Base-by-base conservation (phyloP, 148 eudicot genomes). In the Chenopodium formosanum region DNA sequence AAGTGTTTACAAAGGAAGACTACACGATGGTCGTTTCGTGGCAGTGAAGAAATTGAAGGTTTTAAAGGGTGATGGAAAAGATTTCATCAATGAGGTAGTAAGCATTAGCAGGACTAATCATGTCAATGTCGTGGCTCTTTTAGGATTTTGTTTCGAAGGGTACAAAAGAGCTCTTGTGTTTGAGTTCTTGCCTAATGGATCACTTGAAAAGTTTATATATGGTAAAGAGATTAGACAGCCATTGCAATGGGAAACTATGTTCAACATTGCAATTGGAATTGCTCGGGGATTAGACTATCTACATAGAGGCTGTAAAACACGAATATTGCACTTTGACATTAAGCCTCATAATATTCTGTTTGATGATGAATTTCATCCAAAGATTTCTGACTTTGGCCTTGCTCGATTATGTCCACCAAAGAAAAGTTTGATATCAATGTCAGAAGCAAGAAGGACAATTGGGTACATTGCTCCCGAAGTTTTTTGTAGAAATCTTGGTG, bases 141-240 rank as follows among this genome's bases (percentile, higher is more conserved):
- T 90, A 82, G 32, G 97, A 89, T 31, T 92, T 91, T 89, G 91
- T 91, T 25, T 88, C 91, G 20, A 89, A 80, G 67, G 78, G 81
- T 37, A 87, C 90, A 84, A 81, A 79, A 40, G 90, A 86, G 58
- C 89, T 92, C 31, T 92, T 32, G 92, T 92, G 2, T 92, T 91
- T 40, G 97, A 92, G 79, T 92, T 88, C 78, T 74, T 92, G 74
- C 84, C 94, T 0, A 92, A 92, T 52, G 94, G 97, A 19, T 76
- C 78, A 0, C 78, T 76, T 13, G 78, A 76, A 17, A 76, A 76
- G 68, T 76, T 27, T 60, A 32, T 76, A 32, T 1, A 10, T 22
- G 68, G 47, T 22, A 14, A 11, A 19, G 68, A 20, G 16, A 37
- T 5, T 20, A 27, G 7, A 32, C 27, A 31, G 7, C 2, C 78